Base-by-base conservation (phyloP, 441 rosid species). In the Sinapis alba region DNA sequence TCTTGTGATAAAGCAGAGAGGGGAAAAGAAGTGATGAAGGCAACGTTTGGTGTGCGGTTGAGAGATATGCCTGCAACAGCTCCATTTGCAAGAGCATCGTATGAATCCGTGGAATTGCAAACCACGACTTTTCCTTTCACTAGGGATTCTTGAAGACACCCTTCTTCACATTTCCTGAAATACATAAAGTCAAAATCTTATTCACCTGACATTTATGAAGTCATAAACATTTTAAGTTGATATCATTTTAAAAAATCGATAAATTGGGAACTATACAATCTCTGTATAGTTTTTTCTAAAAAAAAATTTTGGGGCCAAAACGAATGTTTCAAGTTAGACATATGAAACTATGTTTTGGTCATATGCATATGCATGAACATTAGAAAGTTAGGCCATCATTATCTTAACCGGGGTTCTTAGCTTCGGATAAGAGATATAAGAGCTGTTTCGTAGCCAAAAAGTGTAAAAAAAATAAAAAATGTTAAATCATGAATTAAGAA, bases 1-100 rank as follows among this genome's bases (percentile, higher is more conserved):
- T 36, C 19, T 34, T 81, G 45, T 43, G 69, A 21, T 4, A 62
- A 15, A 53, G 60, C 24, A 64, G 85, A 79, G 12, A 79, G 53
- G 26, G 68, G 68, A 3, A 63, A 63, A 63, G 68, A 13, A 12
- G 28, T 43, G 27, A 63, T 20, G 1, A 13, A 21, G 53, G 32
- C 20, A 23, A 12, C 32, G 9, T 63, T 16, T 12, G 19, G 19
- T 41, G 16, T 63, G 20, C 18, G 68, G 20, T 21, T 13, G 18
- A 63, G 26, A 38, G 32, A 21, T 7, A 64, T 21, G 32, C 20
- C 34, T 21, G 12, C 54, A 41, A 64, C 34, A 13, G 45, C 68
- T 41, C 51, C 51, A 28, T 59, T 28, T 59, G 34, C 41, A 27
- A 15, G 64, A 15, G 21, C 64, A 7, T 28, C 64, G 12, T 7